A percentile compares a stretch with the other conserved stretches of the same genome.
These are phyloP conservation scores for Crithidia brevicula DNA, from an alignment of 208 protist genomes.

Conservation along the genomic window DNA sequence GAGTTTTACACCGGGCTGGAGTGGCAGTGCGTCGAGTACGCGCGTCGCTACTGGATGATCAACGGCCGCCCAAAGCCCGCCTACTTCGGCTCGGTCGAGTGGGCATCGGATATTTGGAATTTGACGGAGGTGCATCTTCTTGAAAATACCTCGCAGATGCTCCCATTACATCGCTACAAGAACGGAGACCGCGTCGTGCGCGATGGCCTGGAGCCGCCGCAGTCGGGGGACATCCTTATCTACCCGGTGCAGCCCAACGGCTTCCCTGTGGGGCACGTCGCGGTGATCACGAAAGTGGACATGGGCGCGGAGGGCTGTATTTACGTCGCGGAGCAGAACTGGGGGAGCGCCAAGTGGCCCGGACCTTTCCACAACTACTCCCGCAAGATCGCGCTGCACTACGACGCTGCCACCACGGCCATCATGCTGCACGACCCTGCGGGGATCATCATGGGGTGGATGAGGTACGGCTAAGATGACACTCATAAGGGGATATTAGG, in stretches of 20 bases:
- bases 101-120: slow-evolving; percentile 80
- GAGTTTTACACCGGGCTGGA: slow-evolving; percentile 46
- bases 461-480: slow-evolving; percentile 35
- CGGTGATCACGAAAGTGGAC: slow-evolving; percentile 67
- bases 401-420: neutral
- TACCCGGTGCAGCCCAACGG: slow-evolving; percentile 31
- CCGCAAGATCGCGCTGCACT: slow-evolving; percentile 22
- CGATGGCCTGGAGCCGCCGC: slow-evolving; percentile 30
- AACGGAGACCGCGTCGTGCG: slow-evolving; percentile 29
- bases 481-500: no score
- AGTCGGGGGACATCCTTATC: slow-evolving; percentile 72
- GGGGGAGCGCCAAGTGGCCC: slow-evolving; percentile 62
- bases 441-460: slow-evolving; percentile 39
- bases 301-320: slow-evolving; percentile 15
- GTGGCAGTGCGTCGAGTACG: slow-evolving; percentile 91
- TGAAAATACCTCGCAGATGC: slow-evolving; percentile 24
- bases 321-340: slow-evolving; percentile 87
- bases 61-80: slow-evolving; percentile 47
- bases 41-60: slow-evolving; percentile 86
- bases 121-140: slow-evolving; percentile 38
- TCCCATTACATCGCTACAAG: slow-evolving; percentile 51
- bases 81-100: slow-evolving; percentile 55
- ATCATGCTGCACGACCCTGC: slow-evolving; percentile 26
- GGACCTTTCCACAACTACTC: slow-evolving; percentile 68
- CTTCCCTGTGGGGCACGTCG: slow-evolving; percentile 82